Base-by-base conservation (phyloP, 331 rosid genomes). In the Cucumis variabilis region DNA sequence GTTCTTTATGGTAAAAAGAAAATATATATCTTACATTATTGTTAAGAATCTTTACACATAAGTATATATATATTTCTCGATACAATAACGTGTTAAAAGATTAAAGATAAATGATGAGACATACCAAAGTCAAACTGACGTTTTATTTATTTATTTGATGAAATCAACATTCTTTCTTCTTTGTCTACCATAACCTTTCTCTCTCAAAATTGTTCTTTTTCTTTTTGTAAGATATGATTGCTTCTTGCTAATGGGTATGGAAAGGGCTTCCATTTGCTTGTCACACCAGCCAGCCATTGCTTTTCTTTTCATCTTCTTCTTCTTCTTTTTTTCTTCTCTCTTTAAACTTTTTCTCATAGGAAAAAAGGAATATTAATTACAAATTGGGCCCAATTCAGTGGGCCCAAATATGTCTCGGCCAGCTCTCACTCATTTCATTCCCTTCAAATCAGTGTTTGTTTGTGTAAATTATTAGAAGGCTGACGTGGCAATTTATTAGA, bases 311-410 rank as follows among this genome's bases (percentile, higher is more conserved):
- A 0, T 5, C 44, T 37, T 37, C 7, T 25, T 80, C 11, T 51
- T 16, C 16, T 33, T 16, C 2, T 58, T 2, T 44, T 44, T 44
- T 44, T 44, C 10, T 63, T 23, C 27, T 58, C n/a, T 16, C 13
- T 58, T n/a, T n/a, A n/a, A n/a, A n/a, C 23, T 7, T 44, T 41
- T 44, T 44, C 16, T 63, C 74, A 37, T 66, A 46, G 67, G 87
- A 69, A 25, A 44, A 58, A 58, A 13, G 87, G 81, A 69, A 71
- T 48, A 84, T 69, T 68, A 50, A 28, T 71, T 41, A 68, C 76
- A 28, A 50, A 33, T 50, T 85, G 87, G 87, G 87, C 79, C 82
- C 63, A 83, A 65, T 14, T 37, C 28, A 63, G 53, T 83, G 76
- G 76, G 86, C 86, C 86, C 86, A 72, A 44, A 2, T 46, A 4